A percentile compares a stretch with the other conserved stretches of the same genome.
phyloP scores from a whole-genome alignment of 2,329 filamentous ascomycete genomes.

The Fusarium sp. region DNA sequence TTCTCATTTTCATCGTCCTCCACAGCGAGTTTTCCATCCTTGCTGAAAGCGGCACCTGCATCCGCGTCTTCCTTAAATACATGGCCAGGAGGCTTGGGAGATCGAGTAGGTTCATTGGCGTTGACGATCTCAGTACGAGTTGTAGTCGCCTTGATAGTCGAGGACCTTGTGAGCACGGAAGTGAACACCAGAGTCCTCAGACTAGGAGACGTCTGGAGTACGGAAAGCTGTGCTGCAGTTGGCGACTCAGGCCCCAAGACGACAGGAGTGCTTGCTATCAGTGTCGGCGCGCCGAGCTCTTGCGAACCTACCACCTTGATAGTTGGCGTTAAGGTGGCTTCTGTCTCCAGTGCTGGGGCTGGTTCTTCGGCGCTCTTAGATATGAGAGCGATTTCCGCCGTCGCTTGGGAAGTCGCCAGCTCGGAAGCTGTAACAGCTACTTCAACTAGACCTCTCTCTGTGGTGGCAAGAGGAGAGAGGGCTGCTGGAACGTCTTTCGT shows the following conservation, averaged over 20 bases:
- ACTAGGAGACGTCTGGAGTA: neutral
- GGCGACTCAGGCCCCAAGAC: neutral
- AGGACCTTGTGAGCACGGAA: constrained; percentile 39
- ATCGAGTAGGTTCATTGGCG: constrained; percentile 10
- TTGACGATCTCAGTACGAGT: constrained; percentile 33
- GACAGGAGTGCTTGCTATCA: neutral
- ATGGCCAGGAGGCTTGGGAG: constrained; percentile 14
- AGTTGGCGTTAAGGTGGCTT: constrained; percentile 1
- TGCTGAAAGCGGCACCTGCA: constrained; percentile 4
- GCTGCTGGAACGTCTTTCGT: neutral
- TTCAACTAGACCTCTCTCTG: neutral
- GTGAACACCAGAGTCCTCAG: constrained; percentile 37
- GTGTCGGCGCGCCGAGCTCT: constrained; percentile 1
- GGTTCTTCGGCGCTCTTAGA: neutral
- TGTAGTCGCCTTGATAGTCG: constrained; percentile 28
- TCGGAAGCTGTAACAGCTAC: neutral
- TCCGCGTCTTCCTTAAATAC: constrained; percentile 31
- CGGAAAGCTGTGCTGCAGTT: neutral
- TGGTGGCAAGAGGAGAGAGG: neutral
- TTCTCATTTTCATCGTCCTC: constrained; percentile 1
- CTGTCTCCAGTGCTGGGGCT: constrained; percentile 4
- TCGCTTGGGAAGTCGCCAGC: neutral
- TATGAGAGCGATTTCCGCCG: neutral
- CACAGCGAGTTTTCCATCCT: constrained; percentile 9
- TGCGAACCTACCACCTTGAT: neutral